A percentile compares a stretch with the other conserved stretches of the same genome.
Conservation (phyloP, 768 basidiomycete genomes). For the Dentipellis sp. region DNA sequence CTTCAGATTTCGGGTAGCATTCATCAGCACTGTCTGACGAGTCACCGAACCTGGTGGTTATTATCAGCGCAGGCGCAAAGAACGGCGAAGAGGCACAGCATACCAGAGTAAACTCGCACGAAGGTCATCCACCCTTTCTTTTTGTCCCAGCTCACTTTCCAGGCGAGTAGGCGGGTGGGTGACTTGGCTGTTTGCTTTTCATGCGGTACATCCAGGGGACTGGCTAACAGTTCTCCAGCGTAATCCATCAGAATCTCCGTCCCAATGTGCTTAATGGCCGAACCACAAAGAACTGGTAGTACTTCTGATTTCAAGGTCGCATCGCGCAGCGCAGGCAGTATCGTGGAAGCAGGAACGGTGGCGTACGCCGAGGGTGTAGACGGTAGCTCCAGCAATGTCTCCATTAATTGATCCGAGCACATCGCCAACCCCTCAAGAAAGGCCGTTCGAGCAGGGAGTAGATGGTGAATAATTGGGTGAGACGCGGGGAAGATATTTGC, state of each 20-base stretch:
- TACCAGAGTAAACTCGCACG: constrained; percentile 82
- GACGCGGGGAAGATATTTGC: constrained; percentile 37
- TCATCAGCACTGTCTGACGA: constrained; percentile 50
- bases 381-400: constrained; percentile 48
- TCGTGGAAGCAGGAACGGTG: constrained; percentile 36
- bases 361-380: constrained; percentile 58
- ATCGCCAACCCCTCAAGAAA: constrained; percentile 75
- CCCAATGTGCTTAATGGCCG: constrained; percentile 73
- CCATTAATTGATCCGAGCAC: constrained; percentile 77
- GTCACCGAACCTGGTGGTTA: constrained; percentile 51
- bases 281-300: constrained; percentile 76
- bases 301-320: constrained; percentile 58
- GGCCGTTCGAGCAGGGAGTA: constrained; percentile 57
- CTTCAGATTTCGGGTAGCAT: constrained; percentile 55
- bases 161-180: constrained; percentile 61
- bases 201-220: constrained; percentile 57
- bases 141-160: constrained; percentile 87
- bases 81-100: constrained; percentile 10
- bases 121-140: constrained; percentile 89
- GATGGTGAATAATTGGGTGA: constrained; percentile 63
- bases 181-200: constrained; percentile 34
- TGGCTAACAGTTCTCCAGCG: constrained; percentile 69
- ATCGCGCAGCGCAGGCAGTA: constrained; percentile 57
- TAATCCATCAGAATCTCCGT: constrained; percentile 79
- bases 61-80: constrained; percentile 5